A percentile compares a stretch with the other conserved stretches of the same genome.
Evolutionary conservation across 2,329 filamentous ascomycete genomes (phyloP).

Genomic region (Penicillium sp.): DNA sequence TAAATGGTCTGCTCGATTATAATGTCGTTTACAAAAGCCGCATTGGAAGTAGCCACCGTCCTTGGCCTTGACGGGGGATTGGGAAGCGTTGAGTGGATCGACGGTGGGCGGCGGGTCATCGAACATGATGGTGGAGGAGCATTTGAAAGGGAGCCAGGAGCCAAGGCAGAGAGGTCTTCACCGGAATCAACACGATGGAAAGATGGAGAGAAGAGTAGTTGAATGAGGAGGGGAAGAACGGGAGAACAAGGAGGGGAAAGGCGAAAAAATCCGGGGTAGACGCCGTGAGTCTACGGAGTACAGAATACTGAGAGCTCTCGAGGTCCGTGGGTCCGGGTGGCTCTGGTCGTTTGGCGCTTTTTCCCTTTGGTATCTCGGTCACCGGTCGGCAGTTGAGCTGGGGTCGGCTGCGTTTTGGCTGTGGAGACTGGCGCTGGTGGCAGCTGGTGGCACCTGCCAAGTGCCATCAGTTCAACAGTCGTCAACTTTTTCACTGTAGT

Average conservation of each 20-base stretch:
- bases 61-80: slow-evolving; percentile 13
- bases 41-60: slow-evolving; percentile 48
- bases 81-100: slow-evolving; percentile 1
- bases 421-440: too few relatives aligned
- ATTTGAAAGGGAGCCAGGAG: neutral
- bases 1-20: slow-evolving; percentile 56
- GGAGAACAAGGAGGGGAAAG: neutral
- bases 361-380: too few relatives aligned
- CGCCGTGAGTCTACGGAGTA: neutral
- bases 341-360: too few relatives aligned
- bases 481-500: too few relatives aligned
- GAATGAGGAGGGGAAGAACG: neutral
- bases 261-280: slow-evolving; percentile 10
- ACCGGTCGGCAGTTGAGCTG: too few relatives aligned
- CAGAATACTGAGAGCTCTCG: neutral
- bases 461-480: too few relatives aligned
- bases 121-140: slow-evolving; percentile 14
- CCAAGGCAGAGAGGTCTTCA: neutral
- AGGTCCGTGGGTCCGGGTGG: too few relatives aligned
- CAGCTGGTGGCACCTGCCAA: too few relatives aligned
- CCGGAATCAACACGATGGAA: neutral
- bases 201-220: too few relatives aligned
- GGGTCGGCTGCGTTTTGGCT: too few relatives aligned
- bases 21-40: slow-evolving; percentile 54
- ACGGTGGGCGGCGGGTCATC: slow-evolving; percentile 8